Evolutionary conservation across 148 eudicot species (phyloP).

Genomic region (Persicaria maculosa): DNA sequence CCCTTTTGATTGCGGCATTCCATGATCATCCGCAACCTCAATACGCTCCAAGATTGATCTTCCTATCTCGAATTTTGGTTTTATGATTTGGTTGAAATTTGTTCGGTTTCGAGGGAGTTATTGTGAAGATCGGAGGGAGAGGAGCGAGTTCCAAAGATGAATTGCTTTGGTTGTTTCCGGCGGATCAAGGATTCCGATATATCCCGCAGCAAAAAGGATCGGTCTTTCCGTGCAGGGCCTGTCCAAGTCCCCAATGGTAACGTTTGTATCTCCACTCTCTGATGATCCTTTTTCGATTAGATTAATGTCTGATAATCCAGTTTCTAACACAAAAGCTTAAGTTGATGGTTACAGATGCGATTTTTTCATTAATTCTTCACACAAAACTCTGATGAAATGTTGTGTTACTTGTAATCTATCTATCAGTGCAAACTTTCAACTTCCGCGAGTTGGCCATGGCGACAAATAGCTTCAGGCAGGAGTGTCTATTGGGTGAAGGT

Average conservation of each 20-base stretch:
- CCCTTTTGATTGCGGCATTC: too few relatives aligned
- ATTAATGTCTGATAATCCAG: too few relatives aligned
- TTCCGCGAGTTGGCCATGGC: conserved; percentile 76
- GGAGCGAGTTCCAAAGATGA: conserved; percentile 22
- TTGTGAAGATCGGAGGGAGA: neutral
- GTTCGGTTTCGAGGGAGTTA: neutral
- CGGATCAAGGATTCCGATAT: conserved; percentile 23
- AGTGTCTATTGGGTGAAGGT: conserved; percentile 73
- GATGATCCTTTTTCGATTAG: neutral
- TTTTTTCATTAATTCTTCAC: too few relatives aligned
- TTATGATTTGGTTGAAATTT: neutral
- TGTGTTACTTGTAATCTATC: neutral
- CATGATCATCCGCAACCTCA: too few relatives aligned
- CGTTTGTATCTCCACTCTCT: too few relatives aligned
- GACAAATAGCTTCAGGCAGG: conserved; percentile 72
- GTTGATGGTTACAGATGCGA: too few relatives aligned
- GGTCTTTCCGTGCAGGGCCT: neutral
- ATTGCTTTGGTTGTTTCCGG: conserved; percentile 42
- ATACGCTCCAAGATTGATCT: neutral
- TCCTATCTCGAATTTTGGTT: neutral
- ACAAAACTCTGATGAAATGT: neutral
- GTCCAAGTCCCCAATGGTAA: conserved; percentile 15
- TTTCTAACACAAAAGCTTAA: too few relatives aligned
- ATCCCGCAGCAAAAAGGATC: neutral
- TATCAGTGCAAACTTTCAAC: conserved; percentile 33